Evolutionary conservation across 805 yeast genomes (phyloP).

Genomic region (Candida caryicola): DNA sequence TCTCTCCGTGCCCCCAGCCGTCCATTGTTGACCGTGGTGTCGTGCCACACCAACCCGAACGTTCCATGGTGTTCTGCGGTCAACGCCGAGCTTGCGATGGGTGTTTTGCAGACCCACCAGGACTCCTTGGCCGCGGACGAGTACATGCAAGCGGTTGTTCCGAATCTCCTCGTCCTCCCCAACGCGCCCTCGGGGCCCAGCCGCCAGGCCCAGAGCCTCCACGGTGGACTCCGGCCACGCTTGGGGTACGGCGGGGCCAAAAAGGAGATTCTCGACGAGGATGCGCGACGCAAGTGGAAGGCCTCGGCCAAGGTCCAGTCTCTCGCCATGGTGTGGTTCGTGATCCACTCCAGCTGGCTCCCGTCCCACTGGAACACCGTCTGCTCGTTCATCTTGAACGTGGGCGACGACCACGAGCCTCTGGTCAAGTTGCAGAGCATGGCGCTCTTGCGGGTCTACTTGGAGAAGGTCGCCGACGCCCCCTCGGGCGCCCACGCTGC

Average conservation of each 20-base stretch:
- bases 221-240: conserved; percentile 17
- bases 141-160: background rate
- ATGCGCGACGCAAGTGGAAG: conserved; percentile 27
- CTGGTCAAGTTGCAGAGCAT: conserved; percentile 26
- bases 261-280: conserved; percentile 20
- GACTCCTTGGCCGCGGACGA: background rate
- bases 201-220: conserved; percentile 1
- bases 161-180: conserved; percentile 6
- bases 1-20: too few relatives aligned
- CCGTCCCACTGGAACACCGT: conserved; percentile 22
- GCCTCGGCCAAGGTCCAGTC: conserved; percentile 18
- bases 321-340: conserved; percentile 26
- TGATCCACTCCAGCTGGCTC: conserved; percentile 14
- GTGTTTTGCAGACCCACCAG: background rate
- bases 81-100: conserved; percentile 4
- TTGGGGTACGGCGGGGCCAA: conserved; percentile 22
- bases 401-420: conserved; percentile 34
- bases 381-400: conserved; percentile 32
- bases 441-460: conserved; percentile 14
- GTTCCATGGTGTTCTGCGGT: conserved; percentile 26
- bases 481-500: too few relatives aligned
- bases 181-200: background rate
- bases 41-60: conserved; percentile 23
- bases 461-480: conserved; percentile 7
- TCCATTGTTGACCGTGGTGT: background rate